Base-by-base conservation (phyloP, 2,329 filamentous ascomycete species). In the Colletotrichum shisoi region DNA sequence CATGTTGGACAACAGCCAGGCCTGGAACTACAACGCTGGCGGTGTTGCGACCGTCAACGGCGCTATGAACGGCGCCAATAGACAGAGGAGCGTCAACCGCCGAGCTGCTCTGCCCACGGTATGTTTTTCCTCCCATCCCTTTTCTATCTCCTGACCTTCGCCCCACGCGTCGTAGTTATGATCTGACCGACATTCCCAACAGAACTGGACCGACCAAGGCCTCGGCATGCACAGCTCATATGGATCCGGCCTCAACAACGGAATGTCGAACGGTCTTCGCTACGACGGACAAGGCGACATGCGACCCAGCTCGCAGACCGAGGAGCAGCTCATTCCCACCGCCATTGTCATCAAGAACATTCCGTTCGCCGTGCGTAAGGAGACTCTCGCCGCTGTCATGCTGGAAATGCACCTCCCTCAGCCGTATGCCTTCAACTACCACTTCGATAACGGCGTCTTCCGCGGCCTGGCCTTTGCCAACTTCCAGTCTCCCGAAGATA, bases 311-410 rank as follows among this genome's bases (percentile, higher is more conserved):
- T 81, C 74, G 65, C 80, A 70, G 72, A 79, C 74, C 67, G 85
- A 88, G 63, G 94, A 97, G 72, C 94, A 98, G 80, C 87, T 99
- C 68, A 99, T 99, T 67, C 94, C 94, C 3, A 99, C 95, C 3
- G 95, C 95, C 62, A 98, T 99, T 73, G 95, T 99, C 67, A 98
- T 99, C 80, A 99, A 99, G 83, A 99, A 99, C 77, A 99, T 99
- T 44, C 95, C 96, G 0, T 99, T 99, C 77, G 95, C 96, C 34
- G 93, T 98, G 64, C 94, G 97, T 79, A 98, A 98, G 80, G 95
- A 99, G 79, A 93, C 94, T 74, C 85, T 99, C 45, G 92, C 96
- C 40, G 88, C 90, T 70, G 85, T 97, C 72, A 99, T 99, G 95
- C 92, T 94, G 9, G 92, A 97, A 21, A 87, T 98, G 85, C 91